Percentiles rank a stretch among this genome's conserved stretches.
phyloP scores from a whole-genome alignment of 1,139 yeast species.

The Spathaspora sp. region DNA sequence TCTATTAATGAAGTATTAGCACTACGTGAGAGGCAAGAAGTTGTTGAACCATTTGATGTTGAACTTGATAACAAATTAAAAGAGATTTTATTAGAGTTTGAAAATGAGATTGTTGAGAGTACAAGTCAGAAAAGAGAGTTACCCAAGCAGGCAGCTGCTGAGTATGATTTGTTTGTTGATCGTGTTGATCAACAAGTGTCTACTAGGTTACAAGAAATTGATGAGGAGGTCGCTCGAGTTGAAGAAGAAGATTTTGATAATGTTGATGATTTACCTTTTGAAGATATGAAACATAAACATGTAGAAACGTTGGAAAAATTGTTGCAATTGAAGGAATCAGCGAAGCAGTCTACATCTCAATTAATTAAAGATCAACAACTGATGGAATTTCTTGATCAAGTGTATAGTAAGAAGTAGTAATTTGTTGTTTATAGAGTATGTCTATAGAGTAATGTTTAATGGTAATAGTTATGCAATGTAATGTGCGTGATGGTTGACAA shows the following conservation, averaged over 20 bases:
- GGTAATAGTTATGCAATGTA: not conserved
- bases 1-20: slow-evolving; percentile 17
- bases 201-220: slow-evolving; percentile 17
- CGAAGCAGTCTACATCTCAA: slow-evolving; percentile 35
- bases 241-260: not conserved
- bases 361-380: slow-evolving; percentile 32
- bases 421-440: not conserved
- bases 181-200: slow-evolving; percentile 36
- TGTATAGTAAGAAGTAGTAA: slow-evolving; percentile 13
- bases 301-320: slow-evolving; percentile 25
- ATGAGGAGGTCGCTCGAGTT: slow-evolving; percentile 11
- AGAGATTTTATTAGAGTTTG: slow-evolving; percentile 52
- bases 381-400: slow-evolving; percentile 29
- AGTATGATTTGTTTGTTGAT: slow-evolving; percentile 28
- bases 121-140: slow-evolving; percentile 52
- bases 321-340: slow-evolving; percentile 24
- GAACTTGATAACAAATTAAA: slow-evolving; percentile 56
- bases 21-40: slow-evolving; percentile 31
- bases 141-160: slow-evolving; percentile 38
- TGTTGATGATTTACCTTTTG: slow-evolving; percentile 11
- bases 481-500: not conserved
- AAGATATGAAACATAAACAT: slow-evolving; percentile 26
- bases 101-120: slow-evolving; percentile 53
- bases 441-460: too few species aligned
- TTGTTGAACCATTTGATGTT: slow-evolving; percentile 63